Percentiles rank a stretch among this genome's conserved stretches.
Evolutionary conservation across 176 grass and related monocot species (phyloP).

Genomic region (Lolium rigidum): DNA sequence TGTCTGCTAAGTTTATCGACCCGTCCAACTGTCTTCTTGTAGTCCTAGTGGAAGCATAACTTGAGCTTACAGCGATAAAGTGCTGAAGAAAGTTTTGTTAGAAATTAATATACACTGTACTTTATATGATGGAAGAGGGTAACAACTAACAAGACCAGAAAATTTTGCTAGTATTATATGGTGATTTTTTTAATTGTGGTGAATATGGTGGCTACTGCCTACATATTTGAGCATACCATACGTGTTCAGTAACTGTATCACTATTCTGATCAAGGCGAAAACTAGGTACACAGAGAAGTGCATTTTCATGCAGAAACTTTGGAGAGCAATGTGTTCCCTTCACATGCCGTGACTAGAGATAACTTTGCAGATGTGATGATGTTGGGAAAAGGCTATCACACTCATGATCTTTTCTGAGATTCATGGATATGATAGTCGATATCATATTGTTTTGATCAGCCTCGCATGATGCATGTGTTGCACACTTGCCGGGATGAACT

Average conservation of each 20-base stretch:
- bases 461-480: slow-evolving; percentile 28
- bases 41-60: not conserved
- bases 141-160: not conserved
- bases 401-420: slow-evolving; percentile 18
- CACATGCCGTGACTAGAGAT: not conserved
- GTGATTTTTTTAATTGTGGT: too few relatives aligned
- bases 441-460: slow-evolving; percentile 4
- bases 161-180: not conserved
- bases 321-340: not conserved
- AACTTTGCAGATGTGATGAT: slow-evolving; percentile 13
- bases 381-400: slow-evolving; percentile 18
- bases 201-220: not conserved
- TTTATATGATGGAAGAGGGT: not conserved
- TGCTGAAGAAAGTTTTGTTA: not conserved
- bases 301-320: slow-evolving; percentile 4
- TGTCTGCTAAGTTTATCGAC: not conserved
- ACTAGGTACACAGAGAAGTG: not conserved
- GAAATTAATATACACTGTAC: not conserved
- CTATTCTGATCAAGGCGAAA: not conserved
- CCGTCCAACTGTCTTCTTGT: not conserved
- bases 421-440: slow-evolving; percentile 8
- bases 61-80: not conserved
- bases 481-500: slow-evolving; percentile 3
- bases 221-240: not conserved
- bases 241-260: not conserved